Evolutionary conservation across 345 rosid genomes (phyloP).

Genomic region (Acer saccharum): DNA sequence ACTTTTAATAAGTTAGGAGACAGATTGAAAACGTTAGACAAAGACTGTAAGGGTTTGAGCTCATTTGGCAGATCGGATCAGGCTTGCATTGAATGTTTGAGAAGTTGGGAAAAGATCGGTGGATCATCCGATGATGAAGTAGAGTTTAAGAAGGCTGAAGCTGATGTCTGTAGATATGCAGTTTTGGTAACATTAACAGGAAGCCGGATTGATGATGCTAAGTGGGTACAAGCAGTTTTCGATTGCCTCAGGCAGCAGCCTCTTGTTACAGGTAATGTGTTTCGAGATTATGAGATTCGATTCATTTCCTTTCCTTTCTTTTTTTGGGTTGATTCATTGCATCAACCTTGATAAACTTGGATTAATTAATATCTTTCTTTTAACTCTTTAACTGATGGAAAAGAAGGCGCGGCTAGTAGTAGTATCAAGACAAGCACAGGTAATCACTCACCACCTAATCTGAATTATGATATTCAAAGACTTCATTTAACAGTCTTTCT

Average conservation of each 20-base stretch:
- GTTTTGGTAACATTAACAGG: conserved; percentile 45
- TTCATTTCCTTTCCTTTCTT: not conserved
- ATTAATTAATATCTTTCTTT: not conserved
- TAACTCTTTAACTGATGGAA: conserved; percentile 18
- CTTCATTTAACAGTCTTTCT: not conserved
- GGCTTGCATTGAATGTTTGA: conserved; percentile 35
- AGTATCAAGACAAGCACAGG: conserved; percentile 12
- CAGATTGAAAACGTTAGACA: conserved; percentile 25
- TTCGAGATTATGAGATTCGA: not conserved
- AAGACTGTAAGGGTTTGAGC: conserved; percentile 33
- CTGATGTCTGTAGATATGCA: conserved; percentile 45
- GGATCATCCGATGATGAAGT: conserved; percentile 17
- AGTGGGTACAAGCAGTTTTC: conserved; percentile 31
- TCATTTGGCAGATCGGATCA: conserved; percentile 6
- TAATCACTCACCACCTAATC: not conserved
- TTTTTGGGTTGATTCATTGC: not conserved
- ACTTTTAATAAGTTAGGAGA: conserved; percentile 31
- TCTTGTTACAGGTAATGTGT: conserved; percentile 28
- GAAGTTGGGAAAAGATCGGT: conserved; percentile 42
- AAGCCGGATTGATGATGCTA: conserved; percentile 28
- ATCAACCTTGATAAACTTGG: not conserved
- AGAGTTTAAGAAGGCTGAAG: conserved; percentile 12
- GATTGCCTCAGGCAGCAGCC: conserved; percentile 40
- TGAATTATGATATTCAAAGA: not conserved
- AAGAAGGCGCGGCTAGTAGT: not conserved